Evolutionary conservation across 805 yeast genomes (phyloP).

Genomic region (Yarrowia deformans): DNA sequence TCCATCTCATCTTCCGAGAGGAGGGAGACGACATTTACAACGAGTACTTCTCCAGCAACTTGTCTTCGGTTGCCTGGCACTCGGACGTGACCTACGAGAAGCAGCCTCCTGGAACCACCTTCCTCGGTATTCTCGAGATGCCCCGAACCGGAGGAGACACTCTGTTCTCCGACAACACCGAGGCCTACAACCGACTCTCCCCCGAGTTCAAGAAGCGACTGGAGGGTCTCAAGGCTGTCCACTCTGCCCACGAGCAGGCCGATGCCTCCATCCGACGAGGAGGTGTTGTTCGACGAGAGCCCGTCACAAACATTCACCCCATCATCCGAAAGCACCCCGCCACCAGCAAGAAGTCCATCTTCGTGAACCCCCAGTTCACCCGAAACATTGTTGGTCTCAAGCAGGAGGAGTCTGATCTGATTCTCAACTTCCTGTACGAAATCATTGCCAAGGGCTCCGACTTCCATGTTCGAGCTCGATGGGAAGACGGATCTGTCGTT

Average conservation of each 20-base stretch:
- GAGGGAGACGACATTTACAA: constrained; percentile 45
- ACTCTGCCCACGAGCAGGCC: constrained; percentile 65
- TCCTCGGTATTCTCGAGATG: constrained; percentile 66
- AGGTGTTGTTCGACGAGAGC: constrained; percentile 55
- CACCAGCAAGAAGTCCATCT: constrained; percentile 64
- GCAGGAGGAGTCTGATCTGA: constrained; percentile 65
- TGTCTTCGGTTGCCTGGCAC: constrained; percentile 60
- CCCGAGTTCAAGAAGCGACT: constrained; percentile 67
- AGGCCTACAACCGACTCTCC: constrained; percentile 75
- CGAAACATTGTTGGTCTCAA: constrained; percentile 70
- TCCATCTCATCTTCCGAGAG: constrained; percentile 66
- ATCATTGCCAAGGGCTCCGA: constrained; percentile 63
- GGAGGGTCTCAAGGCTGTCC: constrained; percentile 67
- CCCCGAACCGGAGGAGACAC: constrained; percentile 79
- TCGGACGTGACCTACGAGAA: constrained; percentile 77
- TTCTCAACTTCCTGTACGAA: constrained; percentile 57
- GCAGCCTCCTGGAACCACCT: constrained; percentile 75
- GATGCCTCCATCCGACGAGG: constrained; percentile 50
- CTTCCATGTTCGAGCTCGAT: constrained; percentile 71
- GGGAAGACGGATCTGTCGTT: constrained; percentile 75
- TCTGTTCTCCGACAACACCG: constrained; percentile 72
- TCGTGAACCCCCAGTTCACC: constrained; percentile 63
- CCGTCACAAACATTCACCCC: constrained; percentile 63
- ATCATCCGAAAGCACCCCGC: constrained; percentile 67
- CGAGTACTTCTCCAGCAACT: constrained; percentile 35